Conservation (phyloP, 163 green algal genomes). For the Chloromonas sp. region DNA sequence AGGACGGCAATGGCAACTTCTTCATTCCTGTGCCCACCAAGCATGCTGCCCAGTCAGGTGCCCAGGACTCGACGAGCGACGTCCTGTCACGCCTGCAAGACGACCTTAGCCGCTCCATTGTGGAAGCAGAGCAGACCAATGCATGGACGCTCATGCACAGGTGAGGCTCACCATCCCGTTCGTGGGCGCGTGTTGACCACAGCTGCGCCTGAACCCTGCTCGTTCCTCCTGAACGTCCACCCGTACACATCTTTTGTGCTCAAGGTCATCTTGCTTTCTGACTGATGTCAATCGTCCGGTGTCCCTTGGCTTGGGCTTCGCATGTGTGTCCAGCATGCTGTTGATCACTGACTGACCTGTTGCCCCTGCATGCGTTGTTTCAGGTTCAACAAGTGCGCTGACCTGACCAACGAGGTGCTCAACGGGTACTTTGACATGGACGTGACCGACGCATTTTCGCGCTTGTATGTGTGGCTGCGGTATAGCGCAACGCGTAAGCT, state of each 20-base stretch:
- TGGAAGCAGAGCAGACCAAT: slow-evolving; percentile 71
- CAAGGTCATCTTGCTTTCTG: not conserved
- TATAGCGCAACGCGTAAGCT: slow-evolving; percentile 84
- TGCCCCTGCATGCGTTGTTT: not conserved
- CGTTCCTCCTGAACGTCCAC: too few relatives aligned
- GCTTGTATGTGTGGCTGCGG: slow-evolving; percentile 87
- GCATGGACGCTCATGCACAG: slow-evolving; percentile 95
- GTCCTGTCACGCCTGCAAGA: slow-evolving; percentile 17
- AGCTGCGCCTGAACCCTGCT: too few relatives aligned
- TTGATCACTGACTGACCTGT: not conserved
- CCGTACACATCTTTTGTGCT: too few relatives aligned
- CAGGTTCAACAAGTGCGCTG: slow-evolving; percentile 83
- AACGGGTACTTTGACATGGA: slow-evolving; percentile 57
- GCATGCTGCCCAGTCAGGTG: not conserved
- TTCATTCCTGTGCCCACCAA: slow-evolving; percentile 53
- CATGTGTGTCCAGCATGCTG: not conserved
- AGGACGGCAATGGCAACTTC: slow-evolving; percentile 76
- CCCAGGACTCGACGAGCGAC: not conserved
- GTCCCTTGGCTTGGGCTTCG: not conserved
- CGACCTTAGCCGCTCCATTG: slow-evolving; percentile 58
- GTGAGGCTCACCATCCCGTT: slow-evolving; percentile 10
- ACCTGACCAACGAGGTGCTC: slow-evolving; percentile 66
- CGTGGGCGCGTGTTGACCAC: too few relatives aligned
- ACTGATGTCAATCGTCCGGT: not conserved
- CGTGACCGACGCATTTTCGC: slow-evolving; percentile 41